Evolutionary conservation across 1,284 basidiomycete genomes (phyloP).

Genomic region (Dichomitus squalens): DNA sequence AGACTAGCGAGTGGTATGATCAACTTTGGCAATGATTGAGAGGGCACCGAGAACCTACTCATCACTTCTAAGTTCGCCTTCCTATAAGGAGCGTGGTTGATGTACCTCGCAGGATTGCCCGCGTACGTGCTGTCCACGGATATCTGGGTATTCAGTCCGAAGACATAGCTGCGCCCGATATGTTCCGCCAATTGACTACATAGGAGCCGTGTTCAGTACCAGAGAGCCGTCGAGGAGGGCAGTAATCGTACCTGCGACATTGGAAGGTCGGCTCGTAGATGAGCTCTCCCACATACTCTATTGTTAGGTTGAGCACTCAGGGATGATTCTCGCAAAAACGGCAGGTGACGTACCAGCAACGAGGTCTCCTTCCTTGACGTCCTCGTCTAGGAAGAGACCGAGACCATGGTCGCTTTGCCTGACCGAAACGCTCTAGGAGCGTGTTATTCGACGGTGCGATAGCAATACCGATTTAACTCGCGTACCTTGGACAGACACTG

Average conservation of each 20-base stretch:
- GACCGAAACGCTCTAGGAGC: conserved; percentile 33
- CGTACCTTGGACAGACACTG: conserved; percentile 42
- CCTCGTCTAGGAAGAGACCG: conserved; percentile 53
- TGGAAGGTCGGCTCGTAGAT: conserved; percentile 43
- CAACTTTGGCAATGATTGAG: neutral
- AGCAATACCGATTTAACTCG: neutral
- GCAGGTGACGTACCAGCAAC: conserved; percentile 44
- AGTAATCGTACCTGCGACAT: conserved; percentile 34
- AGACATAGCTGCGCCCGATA: conserved; percentile 50
- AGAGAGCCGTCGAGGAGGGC: neutral
- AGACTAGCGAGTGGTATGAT: conserved; percentile 9
- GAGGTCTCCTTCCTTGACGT: conserved; percentile 41
- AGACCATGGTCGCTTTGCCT: conserved; percentile 46
- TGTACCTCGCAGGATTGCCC: conserved; percentile 57
- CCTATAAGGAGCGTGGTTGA: conserved; percentile 47
- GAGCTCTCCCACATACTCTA: conserved; percentile 64
- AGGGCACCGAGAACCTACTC: conserved; percentile 33
- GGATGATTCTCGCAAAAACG: neutral
- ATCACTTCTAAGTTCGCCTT: conserved; percentile 43
- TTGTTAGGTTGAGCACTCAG: neutral
- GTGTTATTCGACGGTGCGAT: too few relatives aligned
- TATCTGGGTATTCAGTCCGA: conserved; percentile 34
- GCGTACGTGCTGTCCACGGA: conserved; percentile 48
- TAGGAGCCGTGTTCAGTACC: neutral
- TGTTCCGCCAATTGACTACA: conserved; percentile 33